Evolutionary conservation across 2,329 filamentous ascomycete genomes (phyloP), one percentile per base, ranked within the genome.

Genomic region (Drechslera avenae): DNA sequence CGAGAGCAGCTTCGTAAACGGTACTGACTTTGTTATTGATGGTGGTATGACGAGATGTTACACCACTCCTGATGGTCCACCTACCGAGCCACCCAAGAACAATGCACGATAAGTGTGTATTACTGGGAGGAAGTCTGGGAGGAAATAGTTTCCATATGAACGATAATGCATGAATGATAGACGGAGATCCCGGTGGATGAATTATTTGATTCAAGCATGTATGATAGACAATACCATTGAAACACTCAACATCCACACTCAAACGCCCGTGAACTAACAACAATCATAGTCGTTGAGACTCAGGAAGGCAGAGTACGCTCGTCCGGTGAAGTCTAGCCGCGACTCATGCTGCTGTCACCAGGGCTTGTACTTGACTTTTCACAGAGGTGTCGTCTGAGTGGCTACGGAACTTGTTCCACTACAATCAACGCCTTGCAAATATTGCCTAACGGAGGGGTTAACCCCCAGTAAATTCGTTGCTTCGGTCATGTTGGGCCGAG

Each of bases 1-100:
- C 62, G 91, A 96, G 79, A 86, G 87, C 68, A 90, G 88, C 79
- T 96, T 95, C 66, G 89, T 96, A 67, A 96, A 94, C 60, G 91
- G 89, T 9, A 88, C 85, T 52, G 94, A 97, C 72, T 96, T 97
- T 77, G 88, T 96, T 4, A 91, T 97, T 19, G 94, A 99, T 67
- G 94, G 94, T 51, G 93, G 93, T 53, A 90, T 99, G 90, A 93
- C 86, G 67, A 96, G 89, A 81, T 82, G 91, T 36, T 97, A 97
- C 74, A 83, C 85, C 39, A 86, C 84, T 13, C 79, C 83, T 14
- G 81, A 86, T 59, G 84, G 83, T 10, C 79, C 82, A 2, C 73
- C 83, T 1, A 77, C 81, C 9, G 68, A 75, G 59, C 75, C 81
- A 4, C 84, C 84, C 7, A 73, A 75, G 69, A 83, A 82, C 72